Evolutionary conservation across 2,329 filamentous ascomycete genomes (phyloP).

Genomic region (Exutisphaerella laricina): DNA sequence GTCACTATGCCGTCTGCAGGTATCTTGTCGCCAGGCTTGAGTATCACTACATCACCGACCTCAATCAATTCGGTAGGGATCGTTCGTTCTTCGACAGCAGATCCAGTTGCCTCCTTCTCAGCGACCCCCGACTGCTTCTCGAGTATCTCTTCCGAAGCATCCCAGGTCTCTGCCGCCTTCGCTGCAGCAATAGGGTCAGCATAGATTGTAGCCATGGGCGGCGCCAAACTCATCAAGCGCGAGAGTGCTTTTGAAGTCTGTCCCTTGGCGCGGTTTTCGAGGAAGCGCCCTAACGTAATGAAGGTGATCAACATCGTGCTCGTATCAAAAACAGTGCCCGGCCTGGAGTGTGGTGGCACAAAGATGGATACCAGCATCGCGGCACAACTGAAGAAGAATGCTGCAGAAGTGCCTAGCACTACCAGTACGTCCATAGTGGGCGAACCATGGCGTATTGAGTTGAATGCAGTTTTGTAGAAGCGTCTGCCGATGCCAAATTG

Average conservation of each 20-base stretch:
- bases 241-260: conserved; percentile 94
- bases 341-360: conserved; percentile 68
- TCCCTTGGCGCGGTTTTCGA: conserved; percentile 93
- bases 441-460: conserved; percentile 80
- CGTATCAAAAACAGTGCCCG: conserved; percentile 90
- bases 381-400: conserved; percentile 90
- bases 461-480: conserved; percentile 91
- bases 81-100: conserved; percentile 70
- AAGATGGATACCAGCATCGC: conserved; percentile 79
- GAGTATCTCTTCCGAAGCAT: conserved; percentile 44
- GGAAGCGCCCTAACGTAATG: conserved; percentile 79
- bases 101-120: conserved; percentile 44
- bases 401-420: conserved; percentile 85
- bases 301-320: conserved; percentile 98
- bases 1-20: conserved; percentile 86
- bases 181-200: conserved; percentile 88
- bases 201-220: conserved; percentile 96
- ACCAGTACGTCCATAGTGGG: conserved; percentile 98
- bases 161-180: conserved; percentile 80
- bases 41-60: conserved; percentile 85
- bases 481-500: conserved; percentile 95
- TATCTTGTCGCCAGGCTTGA: conserved; percentile 93
- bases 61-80: conserved; percentile 93
- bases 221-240: conserved; percentile 87
- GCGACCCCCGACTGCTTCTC: conserved; percentile 27